Percentiles rank a stretch among this genome's conserved stretches.
phyloP scores from a whole-genome alignment of 257 asterid genomes.

The Capsicum pubescens region DNA sequence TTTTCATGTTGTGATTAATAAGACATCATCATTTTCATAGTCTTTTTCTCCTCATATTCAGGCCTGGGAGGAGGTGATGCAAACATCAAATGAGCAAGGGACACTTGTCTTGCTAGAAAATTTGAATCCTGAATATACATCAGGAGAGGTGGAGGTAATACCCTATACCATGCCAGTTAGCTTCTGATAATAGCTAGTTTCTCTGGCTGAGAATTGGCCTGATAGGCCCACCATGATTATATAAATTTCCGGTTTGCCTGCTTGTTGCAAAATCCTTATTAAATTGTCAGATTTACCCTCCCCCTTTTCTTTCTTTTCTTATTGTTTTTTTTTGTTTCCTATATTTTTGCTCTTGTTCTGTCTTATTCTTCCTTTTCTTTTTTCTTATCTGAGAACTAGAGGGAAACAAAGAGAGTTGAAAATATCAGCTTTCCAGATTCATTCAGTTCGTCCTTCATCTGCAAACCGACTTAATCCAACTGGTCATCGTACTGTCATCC shows the following conservation, averaged over 20 bases:
- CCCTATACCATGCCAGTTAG: background rate
- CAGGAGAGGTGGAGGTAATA: slow-evolving; percentile 87
- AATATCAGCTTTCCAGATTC: background rate
- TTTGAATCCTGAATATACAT: slow-evolving; percentile 73
- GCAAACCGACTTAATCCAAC: background rate
- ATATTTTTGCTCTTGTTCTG: too few species aligned
- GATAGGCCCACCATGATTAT: background rate
- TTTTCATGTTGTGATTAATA: background rate
- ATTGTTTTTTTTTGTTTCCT: too few species aligned
- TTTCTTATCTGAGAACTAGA: background rate
- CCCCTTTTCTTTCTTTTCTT: background rate
- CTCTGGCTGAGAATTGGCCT: background rate
- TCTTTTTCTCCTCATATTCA: slow-evolving; percentile 36
- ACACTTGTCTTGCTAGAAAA: slow-evolving; percentile 67
- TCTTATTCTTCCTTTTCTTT: background rate
- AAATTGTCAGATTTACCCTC: background rate
- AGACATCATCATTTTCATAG: slow-evolving; percentile 18
- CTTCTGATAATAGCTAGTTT: slow-evolving; percentile 1
- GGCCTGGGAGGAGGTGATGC: slow-evolving; percentile 75
- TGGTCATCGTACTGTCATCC: background rate
- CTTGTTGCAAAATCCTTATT: background rate
- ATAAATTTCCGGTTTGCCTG: background rate
- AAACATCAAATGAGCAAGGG: slow-evolving; percentile 61
- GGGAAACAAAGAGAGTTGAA: background rate
- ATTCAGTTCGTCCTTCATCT: background rate